These are phyloP conservation scores for Colletotrichum chlorophyti DNA, from an alignment of 2,329 filamentous ascomycete species.

Conservation along the genomic window DNA sequence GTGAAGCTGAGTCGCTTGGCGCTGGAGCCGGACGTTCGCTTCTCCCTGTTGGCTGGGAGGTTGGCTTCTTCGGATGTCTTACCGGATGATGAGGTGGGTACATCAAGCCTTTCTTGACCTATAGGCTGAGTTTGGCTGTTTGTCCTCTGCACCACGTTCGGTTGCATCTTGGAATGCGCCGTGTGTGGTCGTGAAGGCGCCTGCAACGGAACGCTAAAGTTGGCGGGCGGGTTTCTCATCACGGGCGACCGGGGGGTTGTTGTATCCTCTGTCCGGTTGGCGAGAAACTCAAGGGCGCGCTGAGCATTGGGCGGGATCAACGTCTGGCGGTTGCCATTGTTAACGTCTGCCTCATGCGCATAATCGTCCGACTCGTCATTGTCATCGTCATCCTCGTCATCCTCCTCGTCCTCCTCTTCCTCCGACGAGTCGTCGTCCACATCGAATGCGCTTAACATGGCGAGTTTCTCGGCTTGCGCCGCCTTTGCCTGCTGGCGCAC, in stretches of 20 bases:
- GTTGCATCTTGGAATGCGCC: constrained; percentile 56
- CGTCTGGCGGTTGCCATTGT: constrained; percentile 36
- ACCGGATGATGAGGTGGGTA: constrained; percentile 31
- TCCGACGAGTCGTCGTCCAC: constrained; percentile 54
- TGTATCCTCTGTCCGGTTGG: constrained; percentile 47
- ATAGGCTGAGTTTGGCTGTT: constrained; percentile 57
- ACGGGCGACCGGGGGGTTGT: constrained; percentile 42
- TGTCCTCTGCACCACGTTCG: constrained; percentile 49
- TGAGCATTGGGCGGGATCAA: constrained; percentile 55
- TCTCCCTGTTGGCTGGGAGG: constrained; percentile 45
- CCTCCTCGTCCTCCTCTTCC: constrained; percentile 46
- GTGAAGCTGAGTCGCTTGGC: constrained; percentile 66
- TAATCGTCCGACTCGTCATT: constrained; percentile 50
- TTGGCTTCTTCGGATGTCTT: constrained; percentile 42
- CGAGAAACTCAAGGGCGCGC: constrained; percentile 57
- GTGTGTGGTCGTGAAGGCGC: constrained; percentile 56
- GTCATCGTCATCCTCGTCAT: constrained; percentile 48
- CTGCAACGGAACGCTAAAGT: constrained; percentile 29
- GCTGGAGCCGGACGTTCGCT: constrained; percentile 60
- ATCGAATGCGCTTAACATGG: constrained; percentile 58
- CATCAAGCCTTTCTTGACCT: constrained; percentile 32
- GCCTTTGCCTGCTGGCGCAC: constrained; percentile 47
- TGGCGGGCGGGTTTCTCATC: constrained; percentile 34
- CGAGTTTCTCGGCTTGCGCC: constrained; percentile 36
- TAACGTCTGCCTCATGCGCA: constrained; percentile 39